Percentiles rank a stretch among this genome's conserved stretches.
These are phyloP conservation scores for Globisporangium yorkense DNA, from an alignment of 352 stramenopile species.

Conservation along the genomic window DNA sequence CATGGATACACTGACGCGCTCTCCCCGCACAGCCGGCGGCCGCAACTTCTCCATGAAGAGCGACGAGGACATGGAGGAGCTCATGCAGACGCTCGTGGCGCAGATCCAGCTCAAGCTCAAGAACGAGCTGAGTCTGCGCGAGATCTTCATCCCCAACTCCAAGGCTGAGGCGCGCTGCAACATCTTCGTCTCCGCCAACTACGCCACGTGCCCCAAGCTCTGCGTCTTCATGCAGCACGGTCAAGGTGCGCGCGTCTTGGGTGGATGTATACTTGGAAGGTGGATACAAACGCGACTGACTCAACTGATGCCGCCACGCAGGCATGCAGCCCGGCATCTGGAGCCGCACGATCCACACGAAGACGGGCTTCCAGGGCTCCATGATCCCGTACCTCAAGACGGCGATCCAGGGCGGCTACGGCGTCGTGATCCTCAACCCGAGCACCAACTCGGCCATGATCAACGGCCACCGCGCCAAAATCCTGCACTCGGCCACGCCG, in stretches of 20 bases:
- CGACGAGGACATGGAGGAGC: constrained; percentile 79
- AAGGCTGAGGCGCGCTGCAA: constrained; percentile 83
- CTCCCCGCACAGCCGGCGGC: constrained; percentile 21
- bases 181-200: constrained; percentile 83
- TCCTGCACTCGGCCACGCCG: constrained; percentile 68
- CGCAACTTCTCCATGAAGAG: constrained; percentile 80
- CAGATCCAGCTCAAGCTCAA: constrained; percentile 86
- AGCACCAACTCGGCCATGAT: constrained; percentile 78
- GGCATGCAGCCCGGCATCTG: constrained; percentile 71
- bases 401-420: constrained; percentile 77
- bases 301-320: constrained; percentile 1
- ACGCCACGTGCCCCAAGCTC: constrained; percentile 69
- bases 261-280: neutral
- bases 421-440: constrained; percentile 77
- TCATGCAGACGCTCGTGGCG: constrained; percentile 77
- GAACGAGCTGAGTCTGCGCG: constrained; percentile 73
- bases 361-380: constrained; percentile 79
- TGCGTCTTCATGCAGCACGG: constrained; percentile 80
- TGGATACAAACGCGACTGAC: neutral
- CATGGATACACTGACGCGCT: neutral
- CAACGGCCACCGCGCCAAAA: constrained; percentile 77
- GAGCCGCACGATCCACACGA: constrained; percentile 64
- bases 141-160: constrained; percentile 87
- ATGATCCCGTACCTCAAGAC: constrained; percentile 88
- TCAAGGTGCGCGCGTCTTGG: constrained; percentile 21